phyloP scores from a whole-genome alignment of 768 basidiomycete genomes.

The Tephrocybe rancida region DNA sequence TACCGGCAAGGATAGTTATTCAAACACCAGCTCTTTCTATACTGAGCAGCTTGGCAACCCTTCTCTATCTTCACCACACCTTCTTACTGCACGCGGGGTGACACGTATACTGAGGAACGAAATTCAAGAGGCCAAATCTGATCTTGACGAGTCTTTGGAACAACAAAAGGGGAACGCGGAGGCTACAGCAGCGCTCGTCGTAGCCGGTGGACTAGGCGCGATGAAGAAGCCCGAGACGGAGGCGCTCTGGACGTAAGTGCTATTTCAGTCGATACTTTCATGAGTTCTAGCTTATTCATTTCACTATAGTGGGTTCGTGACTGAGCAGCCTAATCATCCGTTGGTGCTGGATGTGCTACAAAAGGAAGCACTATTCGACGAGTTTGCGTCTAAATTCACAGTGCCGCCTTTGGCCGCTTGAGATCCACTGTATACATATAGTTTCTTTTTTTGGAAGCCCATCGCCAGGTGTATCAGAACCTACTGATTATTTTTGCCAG shows the following conservation, averaged over 20 bases:
- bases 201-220: conserved; percentile 61
- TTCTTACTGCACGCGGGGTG: conserved; percentile 79
- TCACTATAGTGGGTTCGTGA: conserved; percentile 36
- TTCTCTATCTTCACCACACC: conserved; percentile 69
- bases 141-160: conserved; percentile 73
- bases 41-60: conserved; percentile 85
- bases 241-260: conserved; percentile 68
- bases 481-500: no score
- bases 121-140: conserved; percentile 74
- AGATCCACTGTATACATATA: background rate
- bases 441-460: background rate
- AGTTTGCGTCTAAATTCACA: conserved; percentile 54
- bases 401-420: conserved; percentile 55
- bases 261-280: background rate
- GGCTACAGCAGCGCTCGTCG: conserved; percentile 66
- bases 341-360: conserved; percentile 60
- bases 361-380: conserved; percentile 69
- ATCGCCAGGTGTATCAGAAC: no score
- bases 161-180: conserved; percentile 64
- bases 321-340: conserved; percentile 69
- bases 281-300: conserved; percentile 9
- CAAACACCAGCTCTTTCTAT: conserved; percentile 63
- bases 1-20: conserved; percentile 72
- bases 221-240: conserved; percentile 65
- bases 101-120: conserved; percentile 80